Conservation (phyloP, 352 stramenopile species). For the Phytophthora kernoviae region DNA sequence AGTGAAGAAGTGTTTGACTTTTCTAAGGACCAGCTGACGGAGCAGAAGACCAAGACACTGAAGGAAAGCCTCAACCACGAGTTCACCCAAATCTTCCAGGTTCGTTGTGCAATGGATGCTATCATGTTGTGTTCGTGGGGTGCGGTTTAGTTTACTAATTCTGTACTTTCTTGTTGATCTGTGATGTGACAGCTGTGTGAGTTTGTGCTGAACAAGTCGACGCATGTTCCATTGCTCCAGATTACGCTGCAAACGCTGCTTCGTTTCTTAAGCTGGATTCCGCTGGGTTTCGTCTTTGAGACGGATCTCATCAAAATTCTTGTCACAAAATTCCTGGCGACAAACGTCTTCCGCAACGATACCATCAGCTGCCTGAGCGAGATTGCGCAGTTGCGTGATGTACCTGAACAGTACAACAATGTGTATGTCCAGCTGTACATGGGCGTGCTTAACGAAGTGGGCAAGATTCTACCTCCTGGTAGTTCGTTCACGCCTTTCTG, state of each 20-base stretch:
- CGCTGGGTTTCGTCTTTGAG: conserved; percentile 98
- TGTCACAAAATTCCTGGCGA: conserved; percentile 96
- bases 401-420: conserved; percentile 92
- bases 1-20: conserved; percentile 99
- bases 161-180: not conserved
- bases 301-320: conserved; percentile 96
- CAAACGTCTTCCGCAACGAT: conserved; percentile 95
- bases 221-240: conserved; percentile 92
- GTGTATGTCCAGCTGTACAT: conserved; percentile 96
- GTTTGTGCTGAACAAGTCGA: conserved; percentile 97
- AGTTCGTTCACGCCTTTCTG: conserved; percentile 92
- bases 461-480: conserved; percentile 90
- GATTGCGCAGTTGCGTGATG: conserved; percentile 94
- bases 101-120: conserved; percentile 8
- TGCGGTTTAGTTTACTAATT: not conserved
- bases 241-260: conserved; percentile 98
- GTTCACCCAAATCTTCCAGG: conserved; percentile 98
- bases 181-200: conserved; percentile 94
- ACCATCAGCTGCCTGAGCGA: conserved; percentile 98
- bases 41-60: conserved; percentile 97
- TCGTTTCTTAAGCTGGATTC: conserved; percentile 98
- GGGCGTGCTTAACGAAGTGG: conserved; percentile 93
- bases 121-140: conserved; percentile 13
- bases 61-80: conserved; percentile 98
- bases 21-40: conserved; percentile 97